Evolutionary conservation across 225 moss, liverwort and hornwort species (phyloP).

Genomic region (Bryoerythrophyllum caledonicum): DNA sequence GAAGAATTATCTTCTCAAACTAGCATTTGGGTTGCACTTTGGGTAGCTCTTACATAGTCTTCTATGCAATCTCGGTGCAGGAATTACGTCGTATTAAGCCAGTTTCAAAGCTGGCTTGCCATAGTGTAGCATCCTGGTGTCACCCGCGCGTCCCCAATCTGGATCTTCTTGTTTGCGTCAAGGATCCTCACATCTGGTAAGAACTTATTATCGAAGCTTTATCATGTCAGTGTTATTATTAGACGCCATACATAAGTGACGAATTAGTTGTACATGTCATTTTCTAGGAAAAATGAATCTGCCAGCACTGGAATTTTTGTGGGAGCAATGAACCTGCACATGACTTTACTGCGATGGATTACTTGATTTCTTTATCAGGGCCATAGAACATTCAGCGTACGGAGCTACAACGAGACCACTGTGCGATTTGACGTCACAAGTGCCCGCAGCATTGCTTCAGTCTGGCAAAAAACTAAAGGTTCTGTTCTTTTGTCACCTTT

Average conservation of each 20-base stretch:
- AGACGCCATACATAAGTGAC: conserved; percentile 2
- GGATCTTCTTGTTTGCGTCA: conserved; percentile 87
- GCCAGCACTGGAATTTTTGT: not conserved
- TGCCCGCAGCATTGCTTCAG: conserved; percentile 70
- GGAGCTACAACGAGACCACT: conserved; percentile 84
- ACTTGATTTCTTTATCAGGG: conserved; percentile 53
- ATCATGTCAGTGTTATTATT: conserved; percentile 9
- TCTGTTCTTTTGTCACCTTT: conserved; percentile 20
- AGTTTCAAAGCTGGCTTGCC: conserved; percentile 86
- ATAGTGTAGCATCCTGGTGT: conserved; percentile 94
- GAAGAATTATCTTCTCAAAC: not conserved
- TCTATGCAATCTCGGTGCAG: conserved; percentile 41
- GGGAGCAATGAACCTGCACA: conserved; percentile 11
- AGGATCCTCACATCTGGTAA: conserved; percentile 96
- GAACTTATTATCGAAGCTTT: conserved; percentile 8
- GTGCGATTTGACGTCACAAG: conserved; percentile 88
- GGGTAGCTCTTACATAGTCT: conserved; percentile 12
- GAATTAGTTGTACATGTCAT: conserved; percentile 1
- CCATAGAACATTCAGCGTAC: conserved; percentile 76
- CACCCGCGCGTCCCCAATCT: conserved; percentile 95
- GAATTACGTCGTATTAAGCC: conserved; percentile 94
- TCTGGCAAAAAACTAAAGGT: conserved; percentile 96
- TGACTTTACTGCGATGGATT: conserved; percentile 11
- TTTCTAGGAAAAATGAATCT: conserved; percentile 22
- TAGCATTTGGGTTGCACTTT: not conserved